Evolutionary conservation across 106 monocot genomes (phyloP).

Genomic region (Dioscorea dumetorum): DNA sequence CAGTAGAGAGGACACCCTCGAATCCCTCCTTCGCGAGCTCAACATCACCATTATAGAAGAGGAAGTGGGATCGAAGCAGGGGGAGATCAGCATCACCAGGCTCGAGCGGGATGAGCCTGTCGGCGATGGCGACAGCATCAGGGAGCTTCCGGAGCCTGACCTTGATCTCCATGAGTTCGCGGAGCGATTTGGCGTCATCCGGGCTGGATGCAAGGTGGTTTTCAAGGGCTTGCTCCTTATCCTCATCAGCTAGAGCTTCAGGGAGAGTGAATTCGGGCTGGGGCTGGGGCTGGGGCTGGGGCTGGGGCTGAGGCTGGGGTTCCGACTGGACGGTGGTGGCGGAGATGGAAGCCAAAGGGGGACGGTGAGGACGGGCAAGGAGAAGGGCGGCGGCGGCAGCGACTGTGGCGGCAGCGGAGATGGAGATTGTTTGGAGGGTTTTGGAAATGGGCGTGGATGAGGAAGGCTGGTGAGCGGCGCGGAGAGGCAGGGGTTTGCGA

Average conservation of each 20-base stretch:
- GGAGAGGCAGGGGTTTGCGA: background rate
- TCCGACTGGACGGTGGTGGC: conserved; percentile 11
- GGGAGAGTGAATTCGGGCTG: conserved; percentile 4
- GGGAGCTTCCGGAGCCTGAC: conserved; percentile 43
- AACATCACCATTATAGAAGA: conserved; percentile 36
- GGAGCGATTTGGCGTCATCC: conserved; percentile 35
- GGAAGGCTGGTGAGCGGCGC: background rate
- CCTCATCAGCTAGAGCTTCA: conserved; percentile 22
- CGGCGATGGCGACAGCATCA: conserved; percentile 41
- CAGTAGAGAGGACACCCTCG: conserved; percentile 48
- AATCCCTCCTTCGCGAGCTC: conserved; percentile 50
- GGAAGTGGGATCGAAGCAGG: conserved; percentile 57
- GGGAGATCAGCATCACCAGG: conserved; percentile 56
- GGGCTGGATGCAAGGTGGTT: conserved; percentile 26
- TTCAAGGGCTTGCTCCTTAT: conserved; percentile 35
- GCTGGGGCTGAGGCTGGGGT: background rate
- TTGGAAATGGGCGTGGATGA: background rate
- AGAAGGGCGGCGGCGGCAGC: conserved; percentile 19
- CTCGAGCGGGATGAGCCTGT: conserved; percentile 45
- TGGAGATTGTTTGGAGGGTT: conserved; percentile 6
- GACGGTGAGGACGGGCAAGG: conserved; percentile 19
- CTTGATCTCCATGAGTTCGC: conserved; percentile 49
- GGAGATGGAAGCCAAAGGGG: conserved; percentile 12
- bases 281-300: background rate
- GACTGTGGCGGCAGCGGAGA: conserved; percentile 26